Base-by-base conservation (phyloP, 352 stramenopile genomes). In the Peronospora farinosa region DNA sequence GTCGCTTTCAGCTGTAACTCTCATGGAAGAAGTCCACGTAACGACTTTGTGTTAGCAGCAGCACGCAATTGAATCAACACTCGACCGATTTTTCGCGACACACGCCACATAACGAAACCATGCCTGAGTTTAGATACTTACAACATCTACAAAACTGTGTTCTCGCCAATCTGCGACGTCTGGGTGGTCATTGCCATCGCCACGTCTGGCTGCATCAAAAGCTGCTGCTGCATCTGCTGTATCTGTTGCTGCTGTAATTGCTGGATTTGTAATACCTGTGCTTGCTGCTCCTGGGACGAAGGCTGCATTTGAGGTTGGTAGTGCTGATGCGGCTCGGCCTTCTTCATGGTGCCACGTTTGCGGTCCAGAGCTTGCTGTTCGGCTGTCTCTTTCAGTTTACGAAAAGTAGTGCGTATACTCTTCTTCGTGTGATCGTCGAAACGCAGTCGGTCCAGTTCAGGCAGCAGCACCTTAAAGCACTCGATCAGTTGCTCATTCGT, bases 381-480 rank as follows among this genome's bases (percentile, higher is more conserved):
- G 10, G 33, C 54, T 17, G 65, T 55, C 51, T 80, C 67, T 40
- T 76, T 81, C 4, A 81, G 59, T 35, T 67, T 67, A 6, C 70
- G 70, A 51, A 78, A 81, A 27, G 65, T 72, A 4, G 47, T 30
- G n/a, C 70, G 70, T 46, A 81, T 81, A 36, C 70, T 80, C 41
- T 70, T 78, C 59, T 80, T 80, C 17, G 70, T 72, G 53, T 76
- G 70, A 31, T 80, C 70, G 27, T 80, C 70, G 38, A 80, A 80
- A 15, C 70, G 65, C 27, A 80, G 55, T 51, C 70, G 67, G 48
- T 80, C 70, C 32, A 80, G 51, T 39, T 80, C 70, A 3, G 67
- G 70, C 13, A 80, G 67, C 42, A 80, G 41, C 46, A 75, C 33
- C 28, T 70, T 77, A 40, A 80, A 72, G 39, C 65, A 67, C 43